Percentiles rank a stretch among this genome's conserved stretches.
Conservation (phyloP, 352 stramenopile genomes). For the Salisapilia sapeloensis region DNA sequence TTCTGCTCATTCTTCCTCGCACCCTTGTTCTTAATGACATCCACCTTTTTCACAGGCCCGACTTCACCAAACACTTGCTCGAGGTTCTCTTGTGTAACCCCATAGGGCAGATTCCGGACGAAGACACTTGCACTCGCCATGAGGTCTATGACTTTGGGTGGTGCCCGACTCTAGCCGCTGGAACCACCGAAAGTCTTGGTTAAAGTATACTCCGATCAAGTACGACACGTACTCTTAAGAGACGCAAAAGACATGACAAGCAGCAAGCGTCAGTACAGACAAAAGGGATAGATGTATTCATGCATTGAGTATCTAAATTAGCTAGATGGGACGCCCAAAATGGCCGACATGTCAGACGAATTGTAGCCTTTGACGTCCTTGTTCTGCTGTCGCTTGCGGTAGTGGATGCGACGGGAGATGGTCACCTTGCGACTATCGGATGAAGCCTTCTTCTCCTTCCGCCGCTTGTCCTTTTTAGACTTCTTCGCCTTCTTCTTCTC, state of each 20-base stretch:
- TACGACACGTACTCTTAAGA: no score
- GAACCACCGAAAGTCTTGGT: no score
- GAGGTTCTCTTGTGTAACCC: conserved; percentile 69
- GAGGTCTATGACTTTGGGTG: neutral
- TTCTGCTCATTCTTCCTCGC: conserved; percentile 63
- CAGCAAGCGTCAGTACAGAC: no score
- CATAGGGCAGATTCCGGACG: conserved; percentile 76
- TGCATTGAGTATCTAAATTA: no score
- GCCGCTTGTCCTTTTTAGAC: conserved; percentile 28
- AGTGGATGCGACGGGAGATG: conserved; percentile 52
- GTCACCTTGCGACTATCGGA: conserved; percentile 10
- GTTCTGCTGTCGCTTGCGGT: conserved; percentile 67
- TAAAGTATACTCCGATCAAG: no score
- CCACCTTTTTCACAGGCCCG: conserved; percentile 70
- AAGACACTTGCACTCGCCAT: conserved; percentile 46
- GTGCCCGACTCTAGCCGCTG: no score
- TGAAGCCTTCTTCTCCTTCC: conserved; percentile 6
- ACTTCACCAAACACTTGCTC: conserved; percentile 72
- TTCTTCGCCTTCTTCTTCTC: conserved; percentile 47
- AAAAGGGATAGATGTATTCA: no score
- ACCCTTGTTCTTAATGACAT: conserved; percentile 82
- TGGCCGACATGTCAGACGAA: conserved; percentile 70
- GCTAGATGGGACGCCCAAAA: conserved; percentile 66
- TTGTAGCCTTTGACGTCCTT: conserved; percentile 79
- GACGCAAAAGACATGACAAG: no score